Evolutionary conservation across 306 rosid species (phyloP).

Genomic region (Fragaria iinumae): DNA sequence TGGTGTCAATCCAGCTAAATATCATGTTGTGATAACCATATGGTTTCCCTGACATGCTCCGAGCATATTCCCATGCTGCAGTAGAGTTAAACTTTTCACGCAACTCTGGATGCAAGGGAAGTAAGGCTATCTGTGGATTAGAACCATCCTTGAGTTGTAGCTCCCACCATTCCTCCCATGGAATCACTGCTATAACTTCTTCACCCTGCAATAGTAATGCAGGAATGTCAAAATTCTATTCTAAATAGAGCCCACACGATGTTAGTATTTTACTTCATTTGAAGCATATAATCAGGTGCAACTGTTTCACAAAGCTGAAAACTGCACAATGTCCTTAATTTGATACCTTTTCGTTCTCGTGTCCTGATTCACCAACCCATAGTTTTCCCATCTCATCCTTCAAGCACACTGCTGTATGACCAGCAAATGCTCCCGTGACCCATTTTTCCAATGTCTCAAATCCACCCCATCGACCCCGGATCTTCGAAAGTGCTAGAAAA

Average conservation of each 20-base stretch:
- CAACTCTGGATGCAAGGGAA: slow-evolving; percentile 80
- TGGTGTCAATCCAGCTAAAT: slow-evolving; percentile 98
- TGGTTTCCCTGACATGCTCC: slow-evolving; percentile 96
- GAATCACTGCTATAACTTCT: slow-evolving; percentile 83
- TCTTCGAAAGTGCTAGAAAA: slow-evolving; percentile 88
- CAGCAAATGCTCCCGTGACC: slow-evolving; percentile 99
- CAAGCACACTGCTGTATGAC: slow-evolving; percentile 97
- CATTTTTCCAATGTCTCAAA: slow-evolving; percentile 96
- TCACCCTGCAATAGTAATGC: slow-evolving; percentile 63
- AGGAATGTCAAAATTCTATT: neutral
- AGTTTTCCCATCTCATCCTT: slow-evolving; percentile 89
- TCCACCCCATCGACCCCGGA: slow-evolving; percentile 99
- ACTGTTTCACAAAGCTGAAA: slow-evolving; percentile 1
- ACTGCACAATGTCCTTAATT: slow-evolving; percentile 16
- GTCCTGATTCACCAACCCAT: slow-evolving; percentile 99
- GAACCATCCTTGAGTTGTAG: slow-evolving; percentile 75
- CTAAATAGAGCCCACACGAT: neutral
- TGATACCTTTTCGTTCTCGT: slow-evolving; percentile 91
- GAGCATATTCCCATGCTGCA: slow-evolving; percentile 95
- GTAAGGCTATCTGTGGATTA: slow-evolving; percentile 92
- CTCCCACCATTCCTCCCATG: slow-evolving; percentile 99
- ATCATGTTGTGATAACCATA: slow-evolving; percentile 99
- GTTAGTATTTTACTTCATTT: neutral
- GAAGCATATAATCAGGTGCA: neutral
- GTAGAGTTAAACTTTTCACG: slow-evolving; percentile 75